Evolutionary conservation across 2,329 filamentous ascomycete genomes (phyloP), one percentile per base, ranked within the genome.

Genomic region (Monilinia fructicola): DNA sequence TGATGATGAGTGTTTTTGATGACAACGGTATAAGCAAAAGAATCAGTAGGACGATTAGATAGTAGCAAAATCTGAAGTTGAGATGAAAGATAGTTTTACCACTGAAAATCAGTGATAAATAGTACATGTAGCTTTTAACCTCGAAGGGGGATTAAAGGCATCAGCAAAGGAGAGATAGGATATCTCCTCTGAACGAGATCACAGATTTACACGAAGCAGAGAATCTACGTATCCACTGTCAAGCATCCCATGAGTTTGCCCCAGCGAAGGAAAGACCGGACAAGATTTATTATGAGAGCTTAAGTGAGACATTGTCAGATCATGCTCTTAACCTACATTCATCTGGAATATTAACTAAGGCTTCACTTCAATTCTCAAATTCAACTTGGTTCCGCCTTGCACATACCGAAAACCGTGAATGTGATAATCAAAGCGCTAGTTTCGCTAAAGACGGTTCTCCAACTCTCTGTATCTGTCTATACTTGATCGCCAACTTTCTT

Each of bases 211-310:
- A 16, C 40, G 12, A 42, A 42, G 40, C 40, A 5, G 40, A 42
- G 40, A 4, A 16, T 42, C 40, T 42, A 42, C 4, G 16, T 18
- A 42, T 42, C 11, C 40, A 42, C 16, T 16, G 12, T 42, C 40
- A 16, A 42, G 40, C 2, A 42, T 42, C 40, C 14, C 40, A 42
- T 40, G 12, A 11, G 14, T 42, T 16, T 42, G 12, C 40, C 40
- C 12, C 11, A 38, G 0, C 4, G 14, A 11, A 26, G 5, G 0
- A 6, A 10, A 0, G 4, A 26, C 9, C 23, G 4, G 1, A 26
- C 0, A 61, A 10, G 14, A 1, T 26, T 18, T 31, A 40, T 50
- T 5, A 9, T 23, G 16, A 0, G 26, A 6, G 4, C 21, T 2
- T 16, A 0, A 21, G 7, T 2, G 2, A 38, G 35, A 21, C 44